Evolutionary conservation across 306 rosid genomes (phyloP).

Genomic region (Trifolium repens): DNA sequence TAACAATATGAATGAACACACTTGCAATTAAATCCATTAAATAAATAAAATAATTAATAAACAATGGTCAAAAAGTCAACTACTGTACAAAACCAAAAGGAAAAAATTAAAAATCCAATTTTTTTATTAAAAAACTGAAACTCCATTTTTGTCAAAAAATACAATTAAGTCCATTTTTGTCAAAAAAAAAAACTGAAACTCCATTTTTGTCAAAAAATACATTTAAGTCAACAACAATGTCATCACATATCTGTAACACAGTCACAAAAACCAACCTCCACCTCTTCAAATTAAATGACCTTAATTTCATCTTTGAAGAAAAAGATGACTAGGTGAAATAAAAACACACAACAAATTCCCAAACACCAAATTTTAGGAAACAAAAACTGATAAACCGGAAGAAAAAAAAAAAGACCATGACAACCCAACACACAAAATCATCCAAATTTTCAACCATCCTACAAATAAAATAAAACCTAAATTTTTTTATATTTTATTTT

Average conservation of each 20-base stretch:
- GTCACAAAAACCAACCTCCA: background rate
- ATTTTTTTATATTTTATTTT: too few species aligned
- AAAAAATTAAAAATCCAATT: too few species aligned
- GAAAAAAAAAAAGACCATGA: background rate
- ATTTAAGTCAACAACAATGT: slow-evolving; percentile 3
- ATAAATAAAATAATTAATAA: background rate
- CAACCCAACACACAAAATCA: slow-evolving; percentile 31
- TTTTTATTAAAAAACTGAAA: too few species aligned
- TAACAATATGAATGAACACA: background rate
- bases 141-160: too few species aligned
- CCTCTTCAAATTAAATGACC: slow-evolving; percentile 21
- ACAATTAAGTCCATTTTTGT: too few species aligned
- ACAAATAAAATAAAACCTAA: background rate
- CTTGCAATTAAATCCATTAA: background rate
- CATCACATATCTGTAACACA: slow-evolving; percentile 8
- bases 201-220: background rate
- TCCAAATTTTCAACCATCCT: slow-evolving; percentile 13
- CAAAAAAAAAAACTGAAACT: background rate
- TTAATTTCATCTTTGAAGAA: slow-evolving; percentile 6
- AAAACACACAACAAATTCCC: slow-evolving; percentile 24
- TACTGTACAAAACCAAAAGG: background rate
- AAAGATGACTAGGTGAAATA: background rate
- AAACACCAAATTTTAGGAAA: background rate
- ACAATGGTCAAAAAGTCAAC: slow-evolving; percentile 29
- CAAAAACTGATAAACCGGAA: background rate